Conservation (phyloP, 176 grass and related monocot genomes). For the Avena sativa region DNA sequence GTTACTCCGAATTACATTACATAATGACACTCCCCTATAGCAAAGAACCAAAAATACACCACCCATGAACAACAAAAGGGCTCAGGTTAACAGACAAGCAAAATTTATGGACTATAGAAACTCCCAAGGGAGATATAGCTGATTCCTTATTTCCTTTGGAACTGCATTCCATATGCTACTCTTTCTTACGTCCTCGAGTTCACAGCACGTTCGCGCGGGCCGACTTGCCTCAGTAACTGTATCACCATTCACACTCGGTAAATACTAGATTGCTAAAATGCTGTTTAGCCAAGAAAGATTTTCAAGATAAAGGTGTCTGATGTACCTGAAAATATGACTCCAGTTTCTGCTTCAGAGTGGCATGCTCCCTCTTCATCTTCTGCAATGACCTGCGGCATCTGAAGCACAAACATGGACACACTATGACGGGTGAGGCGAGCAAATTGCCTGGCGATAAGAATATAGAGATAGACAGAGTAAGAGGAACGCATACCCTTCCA, state of each 20-base stretch:
- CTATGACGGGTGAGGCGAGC: background rate
- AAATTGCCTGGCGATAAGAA: background rate
- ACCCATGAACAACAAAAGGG: conserved; percentile 20
- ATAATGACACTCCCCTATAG: background rate
- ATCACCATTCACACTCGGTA: background rate
- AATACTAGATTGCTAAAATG: conserved; percentile 30
- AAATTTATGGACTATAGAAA: conserved; percentile 39
- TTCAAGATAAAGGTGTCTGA: background rate
- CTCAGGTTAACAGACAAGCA: conserved; percentile 24
- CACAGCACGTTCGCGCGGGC: conserved; percentile 41
- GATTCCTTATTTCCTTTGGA: conserved; percentile 15
- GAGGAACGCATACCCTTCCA: conserved; percentile 51
- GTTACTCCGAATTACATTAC: background rate
- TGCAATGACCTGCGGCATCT: conserved; percentile 74
- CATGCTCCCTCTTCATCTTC: conserved; percentile 74
- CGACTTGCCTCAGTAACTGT: conserved; percentile 68
- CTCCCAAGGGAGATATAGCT: conserved; percentile 26
- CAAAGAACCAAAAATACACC: conserved; percentile 26
- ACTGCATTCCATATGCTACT: conserved; percentile 23
- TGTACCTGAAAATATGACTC: conserved; percentile 73
- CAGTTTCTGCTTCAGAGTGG: conserved; percentile 67
- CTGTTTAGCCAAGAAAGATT: background rate
- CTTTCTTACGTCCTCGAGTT: conserved; percentile 56
- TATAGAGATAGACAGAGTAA: background rate
- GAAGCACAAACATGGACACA: conserved; percentile 21